Evolutionary conservation across 108 stramenopile genomes (phyloP), one percentile per base, ranked within the genome.

Genomic region (Licmophora abbreviata): DNA sequence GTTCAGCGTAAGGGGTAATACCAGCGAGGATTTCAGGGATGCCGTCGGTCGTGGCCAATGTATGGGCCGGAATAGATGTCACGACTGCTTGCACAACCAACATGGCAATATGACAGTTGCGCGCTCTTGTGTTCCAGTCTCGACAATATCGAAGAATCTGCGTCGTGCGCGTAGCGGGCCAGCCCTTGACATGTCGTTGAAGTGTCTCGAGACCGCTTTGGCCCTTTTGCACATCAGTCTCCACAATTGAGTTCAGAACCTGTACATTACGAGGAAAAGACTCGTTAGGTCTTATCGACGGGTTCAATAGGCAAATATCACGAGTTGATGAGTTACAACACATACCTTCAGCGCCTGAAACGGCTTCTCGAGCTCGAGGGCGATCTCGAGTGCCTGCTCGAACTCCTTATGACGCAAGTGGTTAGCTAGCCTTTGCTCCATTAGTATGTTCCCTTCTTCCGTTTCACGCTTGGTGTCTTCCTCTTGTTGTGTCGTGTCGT

Each of bases 351-450:
- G 51, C 20, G 79, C 79, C 54, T 88, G 91, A 18, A 59, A 54
- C n/a, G 88, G 95, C 49, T 81, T 91, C 53, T 90, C 83, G 5
- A 83, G 59, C 41, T 88, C 73, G 5, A 96, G 63, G 20, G 90
- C 83, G 52, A 93, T 65, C 7, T 78, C 74, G 6, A 92, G 62
- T 15, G 95, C 93, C 60, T 83, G 63, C 49, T 74, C 78, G 48
- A 80, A 96, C 45, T 92, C 82, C 44, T 87, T 93, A 58, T 78
- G 68, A 14, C 87, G 69, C 61, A 98, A 65, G 54, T 92, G 79
- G 69, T 94, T 95, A 8, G 68, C 79, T 30, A 97, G 66, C 11
- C 59, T 55, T 65, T 95, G 92, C 61, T 92, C 83, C 66, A 89
- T 60, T 52, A 88, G 42, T 27, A 93, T 72, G 8, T 56, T 81